Evolutionary conservation across 2,329 filamentous ascomycete genomes (phyloP).

Genomic region (Remersonia thermophila): DNA sequence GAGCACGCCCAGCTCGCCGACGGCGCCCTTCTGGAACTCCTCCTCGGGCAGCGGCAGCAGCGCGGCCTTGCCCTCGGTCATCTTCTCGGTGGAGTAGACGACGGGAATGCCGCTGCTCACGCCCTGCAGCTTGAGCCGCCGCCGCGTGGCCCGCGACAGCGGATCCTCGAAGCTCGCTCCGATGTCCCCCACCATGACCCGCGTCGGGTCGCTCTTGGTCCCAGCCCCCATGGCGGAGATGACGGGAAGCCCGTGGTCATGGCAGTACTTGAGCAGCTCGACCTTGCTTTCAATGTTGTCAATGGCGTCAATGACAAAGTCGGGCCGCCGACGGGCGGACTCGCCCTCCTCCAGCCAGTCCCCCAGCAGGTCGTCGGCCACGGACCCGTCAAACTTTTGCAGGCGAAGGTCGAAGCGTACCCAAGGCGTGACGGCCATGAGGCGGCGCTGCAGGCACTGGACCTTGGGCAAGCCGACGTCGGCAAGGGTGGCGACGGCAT

Average conservation of each 20-base stretch:
- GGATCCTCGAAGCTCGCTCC: constrained; percentile 78
- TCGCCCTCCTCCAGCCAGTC: constrained; percentile 42
- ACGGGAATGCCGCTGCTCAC: constrained; percentile 78
- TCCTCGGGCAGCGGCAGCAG: constrained; percentile 78
- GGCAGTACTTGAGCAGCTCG: constrained; percentile 75
- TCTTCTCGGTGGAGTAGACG: constrained; percentile 84
- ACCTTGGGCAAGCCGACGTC: constrained; percentile 94
- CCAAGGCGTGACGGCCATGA: constrained; percentile 87
- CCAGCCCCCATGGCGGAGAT: constrained; percentile 95
- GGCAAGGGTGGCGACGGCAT: constrained; percentile 84
- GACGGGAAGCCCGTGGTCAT: constrained; percentile 63
- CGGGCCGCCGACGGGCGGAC: constrained; percentile 51
- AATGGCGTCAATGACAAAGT: constrained; percentile 93
- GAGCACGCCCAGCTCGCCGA: constrained; percentile 76
- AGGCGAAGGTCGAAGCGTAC: constrained; percentile 75
- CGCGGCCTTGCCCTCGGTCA: constrained; percentile 80
- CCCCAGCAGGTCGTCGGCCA: constrained; percentile 54
- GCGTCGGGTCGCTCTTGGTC: constrained; percentile 77
- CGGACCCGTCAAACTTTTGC: constrained; percentile 64
- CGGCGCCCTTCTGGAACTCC: constrained; percentile 73
- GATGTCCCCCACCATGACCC: constrained; percentile 84
- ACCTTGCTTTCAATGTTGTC: constrained; percentile 99
- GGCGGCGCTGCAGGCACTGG: constrained; percentile 61
- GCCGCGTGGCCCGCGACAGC: constrained; percentile 71
- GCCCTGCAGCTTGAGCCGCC: constrained; percentile 64